Conservation (phyloP, 371 early-diverging fungal species). For the Mucor racemosus region DNA sequence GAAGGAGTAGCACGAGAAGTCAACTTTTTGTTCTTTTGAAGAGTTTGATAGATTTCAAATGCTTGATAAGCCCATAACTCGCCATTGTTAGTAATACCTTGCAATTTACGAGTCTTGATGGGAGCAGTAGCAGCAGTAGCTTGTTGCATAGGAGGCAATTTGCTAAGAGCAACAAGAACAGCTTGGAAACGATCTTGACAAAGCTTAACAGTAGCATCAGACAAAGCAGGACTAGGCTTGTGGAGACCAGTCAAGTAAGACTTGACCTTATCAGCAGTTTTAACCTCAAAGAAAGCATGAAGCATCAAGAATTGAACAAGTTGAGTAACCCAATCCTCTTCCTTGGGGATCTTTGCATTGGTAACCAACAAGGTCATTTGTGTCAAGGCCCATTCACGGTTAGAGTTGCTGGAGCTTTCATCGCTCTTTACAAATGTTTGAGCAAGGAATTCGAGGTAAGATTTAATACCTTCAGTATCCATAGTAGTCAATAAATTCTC, state of each 20-base stretch:
- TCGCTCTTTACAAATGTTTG: constrained; percentile 58
- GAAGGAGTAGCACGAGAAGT: constrained; percentile 8
- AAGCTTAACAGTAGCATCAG: constrained; percentile 53
- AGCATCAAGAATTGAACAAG: constrained; percentile 72
- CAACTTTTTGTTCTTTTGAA: constrained; percentile 53
- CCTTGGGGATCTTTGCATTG: constrained; percentile 73
- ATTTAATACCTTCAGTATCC: constrained; percentile 68
- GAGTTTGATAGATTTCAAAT: constrained; percentile 50
- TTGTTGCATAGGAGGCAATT: constrained; percentile 58
- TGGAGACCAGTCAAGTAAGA: constrained; percentile 40
- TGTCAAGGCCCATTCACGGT: constrained; percentile 80
- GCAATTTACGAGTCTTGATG: constrained; percentile 54
- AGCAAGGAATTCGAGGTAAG: constrained; percentile 76
- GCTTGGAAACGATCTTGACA: constrained; percentile 67
- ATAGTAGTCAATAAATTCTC: constrained; percentile 75
- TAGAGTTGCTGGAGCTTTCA: constrained; percentile 35
- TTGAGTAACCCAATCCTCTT: constrained; percentile 68
- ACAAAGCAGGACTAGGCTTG: constrained; percentile 62
- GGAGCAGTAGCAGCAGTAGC: constrained; percentile 32
- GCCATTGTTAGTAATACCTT: constrained; percentile 65
- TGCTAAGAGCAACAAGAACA: constrained; percentile 70
- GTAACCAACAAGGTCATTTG: constrained; percentile 80
- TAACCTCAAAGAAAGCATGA: constrained; percentile 74
- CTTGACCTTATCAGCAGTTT: constrained; percentile 39
- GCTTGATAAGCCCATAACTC: constrained; percentile 70